Evolutionary conservation across 169 alveolate genomes (phyloP).

Genomic region (Perkinsus chesapeaki): DNA sequence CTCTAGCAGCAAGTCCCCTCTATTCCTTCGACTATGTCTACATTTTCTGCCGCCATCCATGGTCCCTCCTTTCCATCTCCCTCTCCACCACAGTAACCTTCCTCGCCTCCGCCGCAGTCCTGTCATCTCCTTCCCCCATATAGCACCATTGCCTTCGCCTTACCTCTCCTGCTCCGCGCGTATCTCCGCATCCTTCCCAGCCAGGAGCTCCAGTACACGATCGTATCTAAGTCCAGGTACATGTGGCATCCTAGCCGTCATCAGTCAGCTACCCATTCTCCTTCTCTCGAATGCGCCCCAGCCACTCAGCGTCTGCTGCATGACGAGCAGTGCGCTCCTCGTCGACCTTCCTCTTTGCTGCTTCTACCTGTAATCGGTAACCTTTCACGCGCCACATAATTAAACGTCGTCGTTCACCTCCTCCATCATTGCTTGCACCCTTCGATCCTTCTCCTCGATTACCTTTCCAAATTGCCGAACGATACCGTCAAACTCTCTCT

Average conservation of each 20-base stretch:
- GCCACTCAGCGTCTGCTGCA: neutral
- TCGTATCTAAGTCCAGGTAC: neutral
- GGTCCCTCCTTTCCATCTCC: neutral
- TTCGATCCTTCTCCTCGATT: neutral
- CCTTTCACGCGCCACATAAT: neutral
- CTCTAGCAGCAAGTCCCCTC: neutral
- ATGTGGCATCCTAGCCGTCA: neutral
- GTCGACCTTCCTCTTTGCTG: neutral
- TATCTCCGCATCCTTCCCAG: neutral
- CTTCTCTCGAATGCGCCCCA: neutral
- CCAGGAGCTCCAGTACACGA: neutral
- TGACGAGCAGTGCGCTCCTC: neutral
- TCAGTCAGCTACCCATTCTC: neutral
- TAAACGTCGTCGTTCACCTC: neutral
- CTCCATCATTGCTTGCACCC: neutral
- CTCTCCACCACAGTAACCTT: neutral
- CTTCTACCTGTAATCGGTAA: neutral
- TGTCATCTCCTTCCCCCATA: neutral
- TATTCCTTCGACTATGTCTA: neutral
- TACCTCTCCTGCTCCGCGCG: neutral
- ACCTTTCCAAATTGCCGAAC: neutral
- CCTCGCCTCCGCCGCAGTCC: neutral
- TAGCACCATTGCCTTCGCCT: neutral
- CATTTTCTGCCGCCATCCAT: neutral
- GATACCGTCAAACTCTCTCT: neutral